Conservation (phyloP, 176 grass and related monocot genomes). For the Juncus effusus region DNA sequence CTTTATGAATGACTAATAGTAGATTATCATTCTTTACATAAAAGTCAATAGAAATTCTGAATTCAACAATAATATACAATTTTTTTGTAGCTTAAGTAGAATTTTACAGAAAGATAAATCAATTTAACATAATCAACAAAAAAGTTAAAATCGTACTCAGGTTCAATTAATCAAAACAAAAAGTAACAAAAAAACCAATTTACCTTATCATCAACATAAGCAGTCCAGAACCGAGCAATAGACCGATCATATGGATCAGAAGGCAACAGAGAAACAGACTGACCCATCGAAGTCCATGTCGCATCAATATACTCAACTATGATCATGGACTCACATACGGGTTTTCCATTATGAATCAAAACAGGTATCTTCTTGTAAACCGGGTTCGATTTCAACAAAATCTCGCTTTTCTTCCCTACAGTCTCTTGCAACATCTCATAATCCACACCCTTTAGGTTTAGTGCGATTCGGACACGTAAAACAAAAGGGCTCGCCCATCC, state of each 20-base stretch:
- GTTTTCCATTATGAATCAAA: conserved; percentile 44
- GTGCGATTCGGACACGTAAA: conserved; percentile 36
- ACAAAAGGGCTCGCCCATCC: conserved; percentile 42
- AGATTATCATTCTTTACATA: no score
- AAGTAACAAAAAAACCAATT: no score
- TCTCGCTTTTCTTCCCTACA: conserved; percentile 46
- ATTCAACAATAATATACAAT: no score
- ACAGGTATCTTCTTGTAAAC: conserved; percentile 61
- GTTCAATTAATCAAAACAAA: no score
- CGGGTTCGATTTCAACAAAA: conserved; percentile 58
- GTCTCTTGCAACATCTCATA: conserved; percentile 52
- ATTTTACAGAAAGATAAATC: no score
- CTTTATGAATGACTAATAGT: no score
- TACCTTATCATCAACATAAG: conserved; percentile 48
- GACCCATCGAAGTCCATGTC: not conserved
- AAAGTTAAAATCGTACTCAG: no score
- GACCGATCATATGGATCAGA: conserved; percentile 48
- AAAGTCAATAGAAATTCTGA: no score
- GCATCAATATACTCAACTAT: conserved; percentile 58
- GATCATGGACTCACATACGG: conserved; percentile 59
- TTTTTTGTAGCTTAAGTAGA: no score
- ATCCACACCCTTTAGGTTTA: conserved; percentile 41
- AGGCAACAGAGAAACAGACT: conserved; percentile 20
- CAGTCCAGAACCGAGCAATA: conserved; percentile 60
- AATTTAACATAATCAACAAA: no score